Evolutionary conservation across 768 basidiomycete species (phyloP).

Genomic region (Gymnopilus junonius): DNA sequence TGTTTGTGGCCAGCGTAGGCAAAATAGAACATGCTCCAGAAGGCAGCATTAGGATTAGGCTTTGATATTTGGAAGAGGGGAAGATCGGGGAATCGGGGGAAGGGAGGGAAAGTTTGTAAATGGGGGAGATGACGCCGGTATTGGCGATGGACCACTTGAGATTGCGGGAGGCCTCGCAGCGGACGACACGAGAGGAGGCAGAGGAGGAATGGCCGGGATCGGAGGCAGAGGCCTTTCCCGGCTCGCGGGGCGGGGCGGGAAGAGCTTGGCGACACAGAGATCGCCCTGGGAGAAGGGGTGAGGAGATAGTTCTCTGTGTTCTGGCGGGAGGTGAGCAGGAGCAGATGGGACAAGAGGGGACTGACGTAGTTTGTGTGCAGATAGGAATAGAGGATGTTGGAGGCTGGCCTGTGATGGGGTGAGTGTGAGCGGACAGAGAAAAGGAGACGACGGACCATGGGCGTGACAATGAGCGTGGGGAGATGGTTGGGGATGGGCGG

Average conservation of each 20-base stretch:
- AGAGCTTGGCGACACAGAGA: slow-evolving; percentile 98
- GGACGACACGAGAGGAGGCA: slow-evolving; percentile 74
- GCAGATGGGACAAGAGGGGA: slow-evolving; percentile 17
- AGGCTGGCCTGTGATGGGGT: slow-evolving; percentile 68
- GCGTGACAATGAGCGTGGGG: slow-evolving; percentile 95
- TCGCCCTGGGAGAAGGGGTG: slow-evolving; percentile 98
- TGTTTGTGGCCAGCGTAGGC: slow-evolving; percentile 99
- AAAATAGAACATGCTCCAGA: slow-evolving; percentile 99
- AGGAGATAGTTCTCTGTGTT: slow-evolving; percentile 97
- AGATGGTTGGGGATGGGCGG: slow-evolving; percentile 97
- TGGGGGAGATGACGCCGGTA: slow-evolving; percentile 95
- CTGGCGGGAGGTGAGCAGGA: slow-evolving; percentile 44
- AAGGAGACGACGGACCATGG: slow-evolving; percentile 64
- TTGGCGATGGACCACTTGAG: slow-evolving; percentile 98
- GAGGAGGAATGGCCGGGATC: slow-evolving; percentile 77
- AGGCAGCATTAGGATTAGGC: slow-evolving; percentile 96
- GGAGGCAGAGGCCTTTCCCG: slow-evolving; percentile 68
- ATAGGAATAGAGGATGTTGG: slow-evolving; percentile 93
- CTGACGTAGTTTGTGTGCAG: slow-evolving; percentile 93
- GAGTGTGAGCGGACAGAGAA: slow-evolving; percentile 10
- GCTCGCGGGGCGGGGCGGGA: slow-evolving; percentile 80
- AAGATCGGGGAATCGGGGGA: slow-evolving; percentile 90
- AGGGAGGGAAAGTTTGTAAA: slow-evolving; percentile 96
- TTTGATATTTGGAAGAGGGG: slow-evolving; percentile 98
- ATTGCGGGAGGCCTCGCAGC: slow-evolving; percentile 97